A percentile compares a stretch with the other conserved stretches of the same genome.
Conservation (phyloP, 345 rosid species). For the Garcia nutans region DNA sequence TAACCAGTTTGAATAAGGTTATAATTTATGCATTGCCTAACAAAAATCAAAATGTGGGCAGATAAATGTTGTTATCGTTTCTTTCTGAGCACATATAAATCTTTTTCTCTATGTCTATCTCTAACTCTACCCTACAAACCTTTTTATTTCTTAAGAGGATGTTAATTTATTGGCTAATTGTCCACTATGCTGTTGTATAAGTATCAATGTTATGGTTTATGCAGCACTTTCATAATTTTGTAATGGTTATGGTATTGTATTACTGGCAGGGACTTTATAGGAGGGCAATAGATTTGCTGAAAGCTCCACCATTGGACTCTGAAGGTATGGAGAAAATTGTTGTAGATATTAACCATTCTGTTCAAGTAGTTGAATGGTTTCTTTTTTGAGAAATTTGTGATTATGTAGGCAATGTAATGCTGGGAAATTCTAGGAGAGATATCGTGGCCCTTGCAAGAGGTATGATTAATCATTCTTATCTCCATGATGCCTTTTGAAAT, state of each 20-base stretch:
- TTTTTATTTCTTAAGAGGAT: background rate
- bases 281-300: slow-evolving; percentile 69
- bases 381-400: slow-evolving; percentile 8
- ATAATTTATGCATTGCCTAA: background rate
- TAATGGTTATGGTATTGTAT: background rate
- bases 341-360: background rate
- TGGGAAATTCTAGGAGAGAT: slow-evolving; percentile 40
- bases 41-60: background rate
- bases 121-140: background rate
- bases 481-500: background rate
- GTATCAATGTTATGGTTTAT: background rate
- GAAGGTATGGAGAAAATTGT: slow-evolving; percentile 41
- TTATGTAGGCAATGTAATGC: slow-evolving; percentile 21
- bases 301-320: slow-evolving; percentile 66
- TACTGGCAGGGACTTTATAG: slow-evolving; percentile 66
- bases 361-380: background rate
- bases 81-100: background rate
- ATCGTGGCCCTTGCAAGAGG: slow-evolving; percentile 81
- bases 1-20: background rate
- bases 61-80: background rate
- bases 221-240: background rate
- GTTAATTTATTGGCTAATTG: background rate
- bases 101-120: background rate
- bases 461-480: slow-evolving; percentile 20
- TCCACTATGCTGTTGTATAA: background rate